Conservation (phyloP, 345 rosid genomes). For the Pistacia atlantica region DNA sequence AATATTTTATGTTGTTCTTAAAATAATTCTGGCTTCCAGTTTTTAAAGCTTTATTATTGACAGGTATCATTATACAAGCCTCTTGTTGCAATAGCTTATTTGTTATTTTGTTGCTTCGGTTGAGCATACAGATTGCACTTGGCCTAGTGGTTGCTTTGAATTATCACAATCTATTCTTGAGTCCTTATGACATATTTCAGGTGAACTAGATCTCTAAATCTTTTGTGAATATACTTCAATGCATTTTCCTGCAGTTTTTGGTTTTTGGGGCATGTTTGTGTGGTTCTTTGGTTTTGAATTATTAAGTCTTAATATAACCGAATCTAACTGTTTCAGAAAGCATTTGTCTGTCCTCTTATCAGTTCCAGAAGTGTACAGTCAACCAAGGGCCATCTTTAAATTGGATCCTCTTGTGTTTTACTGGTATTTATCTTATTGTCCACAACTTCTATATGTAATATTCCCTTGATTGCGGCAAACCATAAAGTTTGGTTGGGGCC, state of each 20-base stretch:
- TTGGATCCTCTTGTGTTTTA: not conserved
- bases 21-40: constrained; percentile 6
- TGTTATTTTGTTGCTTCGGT: constrained; percentile 20
- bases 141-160: constrained; percentile 91
- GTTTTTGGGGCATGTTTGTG: not conserved
- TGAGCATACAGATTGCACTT: constrained; percentile 67
- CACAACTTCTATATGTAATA: not conserved
- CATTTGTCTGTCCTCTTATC: not conserved
- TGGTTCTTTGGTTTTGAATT: not conserved
- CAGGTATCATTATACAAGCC: not conserved
- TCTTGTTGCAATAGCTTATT: constrained; percentile 20
- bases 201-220: constrained; percentile 33
- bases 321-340: not conserved
- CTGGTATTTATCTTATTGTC: not conserved
- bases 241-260: not conserved
- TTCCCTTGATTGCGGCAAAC: not conserved
- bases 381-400: not conserved
- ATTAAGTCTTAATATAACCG: not conserved
- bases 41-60: constrained; percentile 9
- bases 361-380: not conserved
- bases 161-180: constrained; percentile 82
- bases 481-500: not conserved
- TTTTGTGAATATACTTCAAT: not conserved
- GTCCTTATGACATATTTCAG: constrained; percentile 94
- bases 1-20: constrained; percentile 3